phyloP scores from a whole-genome alignment of 306 rosid genomes.

The Lathyrus sativus region DNA sequence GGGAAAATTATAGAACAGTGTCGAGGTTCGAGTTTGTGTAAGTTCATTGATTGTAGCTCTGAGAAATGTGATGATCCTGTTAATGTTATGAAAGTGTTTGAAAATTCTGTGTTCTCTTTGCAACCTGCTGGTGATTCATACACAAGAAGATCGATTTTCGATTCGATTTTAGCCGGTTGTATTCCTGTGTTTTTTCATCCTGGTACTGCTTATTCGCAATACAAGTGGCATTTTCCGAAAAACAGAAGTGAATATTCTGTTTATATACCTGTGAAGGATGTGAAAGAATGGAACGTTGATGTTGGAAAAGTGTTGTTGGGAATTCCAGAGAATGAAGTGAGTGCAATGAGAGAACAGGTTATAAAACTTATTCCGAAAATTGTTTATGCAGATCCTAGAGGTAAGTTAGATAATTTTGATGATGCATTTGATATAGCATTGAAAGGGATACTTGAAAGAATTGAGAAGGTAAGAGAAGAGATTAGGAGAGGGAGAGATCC shows the following conservation, averaged over 20 bases:
- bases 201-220: slow-evolving; percentile 84
- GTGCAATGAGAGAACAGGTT: slow-evolving; percentile 78
- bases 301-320: slow-evolving; percentile 57
- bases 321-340: slow-evolving; percentile 54
- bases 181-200: slow-evolving; percentile 93
- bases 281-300: slow-evolving; percentile 49
- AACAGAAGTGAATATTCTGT: slow-evolving; percentile 66
- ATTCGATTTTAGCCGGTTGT: slow-evolving; percentile 83
- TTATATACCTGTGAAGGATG: slow-evolving; percentile 70
- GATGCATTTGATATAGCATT: slow-evolving; percentile 85
- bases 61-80: slow-evolving; percentile 66
- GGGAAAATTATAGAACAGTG: slow-evolving; percentile 74
- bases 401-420: slow-evolving; percentile 44
- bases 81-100: slow-evolving; percentile 61
- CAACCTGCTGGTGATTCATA: slow-evolving; percentile 91
- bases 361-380: slow-evolving; percentile 67
- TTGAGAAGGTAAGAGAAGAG: slow-evolving; percentile 58
- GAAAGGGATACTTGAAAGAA: slow-evolving; percentile 67
- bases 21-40: slow-evolving; percentile 48
- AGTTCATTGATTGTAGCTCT: slow-evolving; percentile 65
- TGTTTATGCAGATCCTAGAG: slow-evolving; percentile 69
- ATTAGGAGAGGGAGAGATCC: slow-evolving; percentile 72
- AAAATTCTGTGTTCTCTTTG: slow-evolving; percentile 67
- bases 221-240: slow-evolving; percentile 70
- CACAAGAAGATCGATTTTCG: slow-evolving; percentile 84